Evolutionary conservation across 768 basidiomycete genomes (phyloP), one percentile per base, ranked within the genome.

Genomic region (Lactifluus rugatus): DNA sequence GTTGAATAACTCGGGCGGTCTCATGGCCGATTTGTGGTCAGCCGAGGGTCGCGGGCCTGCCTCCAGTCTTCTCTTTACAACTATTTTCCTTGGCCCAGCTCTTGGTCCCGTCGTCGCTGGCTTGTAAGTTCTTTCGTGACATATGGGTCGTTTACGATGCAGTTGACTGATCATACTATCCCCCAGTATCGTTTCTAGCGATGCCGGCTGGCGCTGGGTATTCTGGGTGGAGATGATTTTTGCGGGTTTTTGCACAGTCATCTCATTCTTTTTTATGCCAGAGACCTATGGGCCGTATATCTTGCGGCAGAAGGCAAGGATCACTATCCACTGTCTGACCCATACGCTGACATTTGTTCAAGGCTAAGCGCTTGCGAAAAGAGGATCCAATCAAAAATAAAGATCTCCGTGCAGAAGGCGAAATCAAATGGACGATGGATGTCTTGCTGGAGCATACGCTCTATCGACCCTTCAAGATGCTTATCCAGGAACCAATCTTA

Each of bases 401-500:
- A 42, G 63, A 76, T 39, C 55, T 78, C 10, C 82, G 78, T 56
- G 78, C 81, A 0, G 80, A 82, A 57, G 81, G 81, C 56, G 85
- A 87, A 65, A 74, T 73, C 46, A 73, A 77, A 52, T 80, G 80
- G 80, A 78, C 81, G 0, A n/a, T 73, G n/a, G 69, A 62, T 42
- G 78, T 79, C 23, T 63, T 85, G 42, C 16, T 82, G 26, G 71
- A 78, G 48, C 76, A 81, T 28, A 84, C 82, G 0, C 61, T 85
- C 31, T 74, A 75, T 60, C 75, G 82, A 0, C 84, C 84, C 0
- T 79, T 83, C 70, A 65, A 75, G 48, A 82, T 87, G 80, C 76
- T 87, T 25, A 67, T 72, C 10, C 68, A 75, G 61, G 85, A 87
- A 65, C 81, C 82, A 0, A 83, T 86, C 62, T 73, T 85, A 2